A percentile compares a stretch with the other conserved stretches of the same genome.
Evolutionary conservation across 2,329 filamentous ascomycete genomes (phyloP).

Genomic region (Dactylellina drechsleri): DNA sequence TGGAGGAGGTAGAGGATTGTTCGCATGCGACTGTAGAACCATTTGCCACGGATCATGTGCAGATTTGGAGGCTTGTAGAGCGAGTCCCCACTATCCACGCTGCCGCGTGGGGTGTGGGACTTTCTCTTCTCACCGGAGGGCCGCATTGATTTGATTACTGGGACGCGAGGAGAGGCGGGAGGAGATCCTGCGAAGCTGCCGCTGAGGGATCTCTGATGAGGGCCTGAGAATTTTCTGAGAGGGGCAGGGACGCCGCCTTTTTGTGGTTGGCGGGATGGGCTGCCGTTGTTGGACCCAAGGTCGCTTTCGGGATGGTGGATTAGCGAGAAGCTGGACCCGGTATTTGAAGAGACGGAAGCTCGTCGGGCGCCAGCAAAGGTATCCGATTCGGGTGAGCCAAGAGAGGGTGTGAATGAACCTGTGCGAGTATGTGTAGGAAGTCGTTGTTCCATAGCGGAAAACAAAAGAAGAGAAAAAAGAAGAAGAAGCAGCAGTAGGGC

Average conservation of each 20-base stretch:
- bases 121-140: slow-evolving; percentile 50
- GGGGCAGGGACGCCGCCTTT: not conserved
- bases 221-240: slow-evolving; percentile 27
- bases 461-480: slow-evolving; percentile 25
- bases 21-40: slow-evolving; percentile 41
- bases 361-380: slow-evolving; percentile 40
- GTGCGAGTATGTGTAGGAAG: slow-evolving; percentile 49
- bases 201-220: slow-evolving; percentile 41
- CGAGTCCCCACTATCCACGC: slow-evolving; percentile 42
- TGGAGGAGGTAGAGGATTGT: slow-evolving; percentile 50
- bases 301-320: slow-evolving; percentile 53
- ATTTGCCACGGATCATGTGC: slow-evolving; percentile 55
- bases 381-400: slow-evolving; percentile 51
- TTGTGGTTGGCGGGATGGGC: slow-evolving; percentile 29
- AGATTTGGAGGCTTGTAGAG: slow-evolving; percentile 44
- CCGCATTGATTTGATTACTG: slow-evolving; percentile 52
- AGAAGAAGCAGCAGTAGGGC: slow-evolving; percentile 22
- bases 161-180: slow-evolving; percentile 44
- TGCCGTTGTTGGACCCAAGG: slow-evolving; percentile 44
- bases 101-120: slow-evolving; percentile 43
- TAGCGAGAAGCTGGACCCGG: slow-evolving; percentile 51
- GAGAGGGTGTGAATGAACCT: slow-evolving; percentile 53
- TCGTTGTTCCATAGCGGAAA: slow-evolving; percentile 49
- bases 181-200: slow-evolving; percentile 33
- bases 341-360: slow-evolving; percentile 44